These are phyloP conservation scores for Alternaria atra DNA, from an alignment of 2,329 filamentous ascomycete species.

Conservation along the genomic window DNA sequence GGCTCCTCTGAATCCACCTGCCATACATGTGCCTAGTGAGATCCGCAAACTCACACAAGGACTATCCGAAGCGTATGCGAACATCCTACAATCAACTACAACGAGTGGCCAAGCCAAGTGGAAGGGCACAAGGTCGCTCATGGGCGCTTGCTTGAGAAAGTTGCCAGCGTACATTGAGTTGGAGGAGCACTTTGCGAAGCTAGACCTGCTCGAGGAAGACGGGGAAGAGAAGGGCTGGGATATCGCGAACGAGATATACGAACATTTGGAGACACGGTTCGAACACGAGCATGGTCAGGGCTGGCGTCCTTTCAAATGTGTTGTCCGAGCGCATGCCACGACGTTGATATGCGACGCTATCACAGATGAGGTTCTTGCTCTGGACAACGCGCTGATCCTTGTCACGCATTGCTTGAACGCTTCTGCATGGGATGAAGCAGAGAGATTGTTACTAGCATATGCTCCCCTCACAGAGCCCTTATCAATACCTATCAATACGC, in stretches of 20 bases:
- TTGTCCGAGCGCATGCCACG: slow-evolving; percentile 54
- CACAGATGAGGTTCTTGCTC: slow-evolving; percentile 40
- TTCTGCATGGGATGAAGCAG: slow-evolving; percentile 47
- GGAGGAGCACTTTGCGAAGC: slow-evolving; percentile 49
- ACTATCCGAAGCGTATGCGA: slow-evolving; percentile 44
- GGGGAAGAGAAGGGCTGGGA: slow-evolving; percentile 47
- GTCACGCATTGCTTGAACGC: slow-evolving; percentile 42
- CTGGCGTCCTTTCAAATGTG: slow-evolving; percentile 52
- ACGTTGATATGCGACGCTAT: slow-evolving; percentile 50
- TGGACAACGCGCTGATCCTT: slow-evolving; percentile 35
- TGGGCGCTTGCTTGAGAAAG: slow-evolving; percentile 50
- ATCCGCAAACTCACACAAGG: slow-evolving; percentile 44
- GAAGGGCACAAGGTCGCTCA: slow-evolving; percentile 50
- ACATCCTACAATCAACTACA: slow-evolving; percentile 47
- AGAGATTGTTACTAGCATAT: slow-evolving; percentile 44
- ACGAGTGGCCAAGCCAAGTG: slow-evolving; percentile 29
- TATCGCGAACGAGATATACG: slow-evolving; percentile 50
- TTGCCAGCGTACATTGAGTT: slow-evolving; percentile 54
- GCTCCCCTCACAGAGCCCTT: slow-evolving; percentile 35
- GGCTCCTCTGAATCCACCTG: slow-evolving; percentile 30
- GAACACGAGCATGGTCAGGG: slow-evolving; percentile 45
- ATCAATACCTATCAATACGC: slow-evolving; percentile 34
- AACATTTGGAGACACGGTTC: slow-evolving; percentile 50
- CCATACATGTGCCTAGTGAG: slow-evolving; percentile 33
- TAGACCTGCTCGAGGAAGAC: slow-evolving; percentile 41